Evolutionary conservation across 2,329 filamentous ascomycete species (phyloP), one percentile per base, ranked within the genome.

Genomic region (Ascochyta pisi): DNA sequence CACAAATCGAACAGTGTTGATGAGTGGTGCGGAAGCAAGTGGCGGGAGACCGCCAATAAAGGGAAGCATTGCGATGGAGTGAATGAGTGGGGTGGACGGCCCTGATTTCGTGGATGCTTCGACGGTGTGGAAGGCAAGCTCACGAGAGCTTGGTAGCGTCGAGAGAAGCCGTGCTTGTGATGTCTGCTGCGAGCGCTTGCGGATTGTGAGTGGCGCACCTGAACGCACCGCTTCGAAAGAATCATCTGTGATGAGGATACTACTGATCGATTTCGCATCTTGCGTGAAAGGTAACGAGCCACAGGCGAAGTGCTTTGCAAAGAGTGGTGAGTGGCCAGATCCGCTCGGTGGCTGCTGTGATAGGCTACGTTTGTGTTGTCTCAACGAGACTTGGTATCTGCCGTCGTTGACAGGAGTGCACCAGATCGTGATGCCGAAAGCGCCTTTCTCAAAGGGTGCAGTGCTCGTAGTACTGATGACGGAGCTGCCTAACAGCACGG

Each of bases 281-380:
- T 63, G 61, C 3, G 60, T 59, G 41, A 63, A 71, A 2, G 71
- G 71, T 0, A 75, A 46, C 7, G 67, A 70, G 37, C 71, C 70
- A 9, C 61, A 64, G 9, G 70, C 69, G 8, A 74, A 47, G 40
- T 75, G 71, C 50, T 74, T 75, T 38, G 71, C 70, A 47, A 63
- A 69, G 7, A 74, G 60, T 5, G 63, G 58, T n/a, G 70, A 74
- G 41, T 66, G 65, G 7, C 66, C 57, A 1, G 68, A 68, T 24
- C 67, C 66, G 29, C 49, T 58, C 1, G 66, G 52, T 2, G 66
- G 64, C 19, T 62, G 57, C 31, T 73, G 69, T 2, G 64, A 54
- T 24, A 65, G 59, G 16, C 51, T 63, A 10, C 61, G 67, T 35
- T 65, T 71, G 38, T 68, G 63, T 29, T 66, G 61, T 29, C 41